Evolutionary conservation across 306 rosid species (phyloP).

Genomic region (Pueraria montana): DNA sequence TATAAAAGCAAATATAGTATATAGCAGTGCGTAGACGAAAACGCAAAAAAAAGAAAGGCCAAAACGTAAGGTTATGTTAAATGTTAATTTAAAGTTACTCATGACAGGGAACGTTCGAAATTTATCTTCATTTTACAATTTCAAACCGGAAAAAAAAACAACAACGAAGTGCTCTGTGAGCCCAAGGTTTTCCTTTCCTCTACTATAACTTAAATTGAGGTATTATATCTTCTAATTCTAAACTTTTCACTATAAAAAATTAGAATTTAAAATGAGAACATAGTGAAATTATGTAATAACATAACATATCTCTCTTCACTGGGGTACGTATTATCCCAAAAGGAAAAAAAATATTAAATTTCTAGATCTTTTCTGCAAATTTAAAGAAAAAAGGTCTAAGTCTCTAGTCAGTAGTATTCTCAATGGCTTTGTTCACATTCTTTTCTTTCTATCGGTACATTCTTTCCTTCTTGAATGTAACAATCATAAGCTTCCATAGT

Average conservation of each 20-base stretch:
- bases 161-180: background rate
- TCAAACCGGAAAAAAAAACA: background rate
- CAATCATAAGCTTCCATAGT: slow-evolving; percentile 27
- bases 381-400: background rate
- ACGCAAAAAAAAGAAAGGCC: no score
- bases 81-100: slow-evolving; percentile 8
- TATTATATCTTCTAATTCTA: background rate
- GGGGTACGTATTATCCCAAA: background rate
- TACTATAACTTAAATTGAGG: background rate
- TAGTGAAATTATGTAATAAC: background rate
- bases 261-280: background rate
- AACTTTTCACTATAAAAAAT: no score
- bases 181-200: background rate
- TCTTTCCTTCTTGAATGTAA: slow-evolving; percentile 29
- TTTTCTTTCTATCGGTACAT: slow-evolving; percentile 1
- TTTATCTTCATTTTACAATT: slow-evolving; percentile 5
- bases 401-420: background rate
- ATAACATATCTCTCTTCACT: background rate
- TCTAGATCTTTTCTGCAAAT: slow-evolving; percentile 10
- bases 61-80: slow-evolving; percentile 23
- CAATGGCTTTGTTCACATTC: slow-evolving; percentile 26
- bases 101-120: background rate
- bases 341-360: background rate
- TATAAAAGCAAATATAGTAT: background rate
- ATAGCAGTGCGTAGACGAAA: background rate